Evolutionary conservation across 345 rosid species (phyloP), one percentile per base, ranked within the genome.

Genomic region (Diplotaxis tenuifolia): DNA sequence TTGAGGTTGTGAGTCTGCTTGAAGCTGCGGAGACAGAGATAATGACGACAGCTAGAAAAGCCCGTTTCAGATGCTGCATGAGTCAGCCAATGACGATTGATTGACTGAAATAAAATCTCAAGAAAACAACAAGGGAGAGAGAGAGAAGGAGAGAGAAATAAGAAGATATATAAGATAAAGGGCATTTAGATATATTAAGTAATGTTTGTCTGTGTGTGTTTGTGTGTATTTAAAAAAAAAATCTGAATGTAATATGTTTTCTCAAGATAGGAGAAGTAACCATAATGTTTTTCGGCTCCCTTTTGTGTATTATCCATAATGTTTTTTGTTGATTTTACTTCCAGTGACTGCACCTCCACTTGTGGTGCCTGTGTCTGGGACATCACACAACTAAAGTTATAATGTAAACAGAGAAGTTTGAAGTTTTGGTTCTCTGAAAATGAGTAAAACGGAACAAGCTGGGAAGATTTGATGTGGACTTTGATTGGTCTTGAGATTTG

Each of bases 1-100:
- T 74, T 3, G 82, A 78, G 40, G 55, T 81, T 57, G 81, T 83
- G 11, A 70, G 36, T 8, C 54, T 83, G 81, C 86, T 81, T 14
- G 81, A 81, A 74, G 72, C 36, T 69, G 84, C 81, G 0, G 81
- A 81, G 19, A 76, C 50, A 0, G 82, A 81, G 82, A 69, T 78
- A 34, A 54, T 78, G 79, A 78, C 73, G 2, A 73, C 70, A 5
- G 55, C 76, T 6, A 62, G 84, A 14, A 83, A 78, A 76, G 84
- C 82, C 50, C 86, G 86, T 61, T 83, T 80, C 84, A 80, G 82
- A 31, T 83, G 82, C 69, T 80, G 82, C 76, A 60, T 80, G 67
- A 74, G 73, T 55, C 82, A 73, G 65, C 86, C 80, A 14, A 83
- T 78, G 86, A 80, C 83, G 6, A 62, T 76, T 25, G 84, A 82